Conservation (phyloP, 139 green algal species). For the Volvox africanus region DNA sequence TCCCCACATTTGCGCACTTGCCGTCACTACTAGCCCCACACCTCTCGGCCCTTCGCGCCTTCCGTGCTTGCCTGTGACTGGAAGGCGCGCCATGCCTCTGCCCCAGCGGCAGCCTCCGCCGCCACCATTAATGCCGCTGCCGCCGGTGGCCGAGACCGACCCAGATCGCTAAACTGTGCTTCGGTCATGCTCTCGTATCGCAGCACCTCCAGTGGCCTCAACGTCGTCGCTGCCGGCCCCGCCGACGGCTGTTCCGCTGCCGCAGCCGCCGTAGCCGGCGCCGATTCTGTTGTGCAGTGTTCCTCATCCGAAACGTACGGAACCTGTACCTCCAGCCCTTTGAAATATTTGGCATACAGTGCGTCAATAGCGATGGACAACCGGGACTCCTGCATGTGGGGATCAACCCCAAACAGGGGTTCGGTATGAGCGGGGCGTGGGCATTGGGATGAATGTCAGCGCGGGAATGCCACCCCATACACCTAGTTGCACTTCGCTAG, state of each 20-base stretch:
- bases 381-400: slow-evolving; percentile 39
- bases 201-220: slow-evolving; percentile 2
- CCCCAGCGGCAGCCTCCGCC: slow-evolving; percentile 1
- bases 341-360: slow-evolving; percentile 67
- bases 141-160: not conserved
- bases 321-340: slow-evolving; percentile 39
- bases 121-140: slow-evolving; percentile 21
- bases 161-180: not conserved
- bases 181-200: slow-evolving; percentile 6
- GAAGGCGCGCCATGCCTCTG: slow-evolving; percentile 68
- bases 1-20: too few relatives aligned
- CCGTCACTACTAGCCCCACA: not conserved
- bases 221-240: slow-evolving; percentile 44
- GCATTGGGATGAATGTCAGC: not conserved
- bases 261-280: not conserved
- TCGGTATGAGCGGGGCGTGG: not conserved
- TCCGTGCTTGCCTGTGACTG: slow-evolving; percentile 50
- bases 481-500: not conserved
- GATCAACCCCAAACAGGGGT: too few relatives aligned
- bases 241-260: slow-evolving; percentile 42
- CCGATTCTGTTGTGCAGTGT: not conserved
- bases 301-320: slow-evolving; percentile 15
- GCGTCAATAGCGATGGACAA: slow-evolving; percentile 64
- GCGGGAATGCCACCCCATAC: not conserved
- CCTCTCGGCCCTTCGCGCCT: too few relatives aligned